These are phyloP conservation scores for Linnemannia schmuckeri DNA, from an alignment of 192 early-diverging fungal species.

Conservation along the genomic window DNA sequence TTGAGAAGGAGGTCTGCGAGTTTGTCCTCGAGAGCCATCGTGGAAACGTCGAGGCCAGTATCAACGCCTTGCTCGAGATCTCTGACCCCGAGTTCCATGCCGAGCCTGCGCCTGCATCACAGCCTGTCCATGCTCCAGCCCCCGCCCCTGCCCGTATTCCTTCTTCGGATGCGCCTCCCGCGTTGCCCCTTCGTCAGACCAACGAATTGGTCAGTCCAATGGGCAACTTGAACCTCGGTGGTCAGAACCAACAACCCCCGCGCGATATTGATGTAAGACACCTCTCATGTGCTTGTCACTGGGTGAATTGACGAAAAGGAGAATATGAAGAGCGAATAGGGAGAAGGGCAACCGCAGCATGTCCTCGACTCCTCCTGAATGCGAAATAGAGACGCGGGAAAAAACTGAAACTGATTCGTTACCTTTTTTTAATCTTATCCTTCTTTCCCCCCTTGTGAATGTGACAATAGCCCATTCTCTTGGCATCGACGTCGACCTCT, in stretches of 20 bases:
- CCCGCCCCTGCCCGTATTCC: constrained; percentile 5
- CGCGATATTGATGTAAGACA: constrained; percentile 47
- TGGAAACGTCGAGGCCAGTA: constrained; percentile 59
- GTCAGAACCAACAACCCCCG: constrained; percentile 18
- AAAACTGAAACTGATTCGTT: constrained; percentile 1
- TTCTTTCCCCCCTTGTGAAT: background rate
- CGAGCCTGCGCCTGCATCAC: constrained; percentile 10
- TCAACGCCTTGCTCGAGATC: constrained; percentile 66
- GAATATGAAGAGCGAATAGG: background rate
- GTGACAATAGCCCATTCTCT: constrained; percentile 43
- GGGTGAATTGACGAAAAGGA: background rate
- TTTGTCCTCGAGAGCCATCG: constrained; percentile 64
- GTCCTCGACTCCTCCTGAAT: background rate
- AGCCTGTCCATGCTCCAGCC: constrained; percentile 6
- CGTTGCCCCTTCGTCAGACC: constrained; percentile 47
- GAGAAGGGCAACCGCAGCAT: background rate
- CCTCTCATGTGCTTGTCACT: background rate
- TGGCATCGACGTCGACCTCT: constrained; percentile 58
- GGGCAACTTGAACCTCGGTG: constrained; percentile 22
- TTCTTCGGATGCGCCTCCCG: constrained; percentile 20
- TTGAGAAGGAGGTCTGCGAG: constrained; percentile 65
- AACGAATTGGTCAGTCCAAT: constrained; percentile 24
- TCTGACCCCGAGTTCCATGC: constrained; percentile 69
- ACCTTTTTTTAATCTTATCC: background rate
- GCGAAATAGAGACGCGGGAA: background rate